Evolutionary conservation across 2,329 filamentous ascomycete genomes (phyloP).

Genomic region (Xylaria sp.): DNA sequence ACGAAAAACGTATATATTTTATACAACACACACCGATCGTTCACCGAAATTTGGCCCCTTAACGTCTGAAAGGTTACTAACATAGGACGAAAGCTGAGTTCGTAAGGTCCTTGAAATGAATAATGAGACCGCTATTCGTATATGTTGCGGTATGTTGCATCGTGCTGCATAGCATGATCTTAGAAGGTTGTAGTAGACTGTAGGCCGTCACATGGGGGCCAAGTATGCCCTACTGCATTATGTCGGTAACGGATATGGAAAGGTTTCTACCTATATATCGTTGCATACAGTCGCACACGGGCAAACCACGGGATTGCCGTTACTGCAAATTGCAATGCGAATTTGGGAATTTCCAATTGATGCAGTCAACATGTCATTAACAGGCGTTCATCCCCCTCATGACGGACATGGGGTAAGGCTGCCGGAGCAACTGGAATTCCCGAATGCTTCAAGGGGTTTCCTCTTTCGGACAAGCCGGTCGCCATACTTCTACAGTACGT

Average conservation of each 20-base stretch:
- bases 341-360: background rate
- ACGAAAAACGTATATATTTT: no score
- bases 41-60: no score
- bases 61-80: no score
- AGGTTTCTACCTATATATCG: background rate
- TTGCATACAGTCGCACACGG: background rate
- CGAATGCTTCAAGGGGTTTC: background rate
- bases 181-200: background rate
- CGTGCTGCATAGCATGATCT: background rate
- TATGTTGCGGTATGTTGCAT: background rate
- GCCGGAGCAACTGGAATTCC: background rate
- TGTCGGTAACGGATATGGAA: background rate
- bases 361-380: background rate
- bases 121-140: no score
- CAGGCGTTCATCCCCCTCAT: background rate
- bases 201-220: background rate
- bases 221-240: background rate
- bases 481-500: background rate
- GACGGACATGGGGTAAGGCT: background rate
- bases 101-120: no score
- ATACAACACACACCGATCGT: no score
- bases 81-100: no score
- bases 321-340: background rate
- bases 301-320: background rate
- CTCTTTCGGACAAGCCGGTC: background rate